phyloP scores from a whole-genome alignment of 495 filamentous ascomycete genomes.

The Aspergillus wentii region DNA sequence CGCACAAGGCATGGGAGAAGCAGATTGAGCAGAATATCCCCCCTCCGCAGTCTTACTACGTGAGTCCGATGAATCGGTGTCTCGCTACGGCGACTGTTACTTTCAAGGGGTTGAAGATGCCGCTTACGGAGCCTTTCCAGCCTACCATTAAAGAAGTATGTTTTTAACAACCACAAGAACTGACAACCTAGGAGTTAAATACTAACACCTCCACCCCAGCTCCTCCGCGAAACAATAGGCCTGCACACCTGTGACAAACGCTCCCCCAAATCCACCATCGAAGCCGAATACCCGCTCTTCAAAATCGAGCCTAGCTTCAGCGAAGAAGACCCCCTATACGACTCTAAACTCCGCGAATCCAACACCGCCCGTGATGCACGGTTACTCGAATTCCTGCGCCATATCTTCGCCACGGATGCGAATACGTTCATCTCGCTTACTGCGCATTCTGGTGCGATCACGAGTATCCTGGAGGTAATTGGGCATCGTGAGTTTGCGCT shows the following conservation, averaged over 20 bases:
- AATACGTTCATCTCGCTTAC: constrained; percentile 63
- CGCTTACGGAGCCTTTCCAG: constrained; percentile 46
- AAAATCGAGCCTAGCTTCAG: constrained; percentile 59
- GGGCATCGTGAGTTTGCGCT: constrained; percentile 63
- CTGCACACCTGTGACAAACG: constrained; percentile 80
- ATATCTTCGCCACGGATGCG: constrained; percentile 58
- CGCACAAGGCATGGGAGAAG: constrained; percentile 59
- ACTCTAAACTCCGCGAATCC: constrained; percentile 48
- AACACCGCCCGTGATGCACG: constrained; percentile 51
- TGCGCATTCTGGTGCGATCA: constrained; percentile 69
- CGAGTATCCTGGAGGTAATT: constrained; percentile 51
- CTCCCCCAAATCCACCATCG: constrained; percentile 53
- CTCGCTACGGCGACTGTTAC: constrained; percentile 60
- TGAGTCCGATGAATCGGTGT: constrained; percentile 69
- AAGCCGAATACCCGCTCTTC: constrained; percentile 52
- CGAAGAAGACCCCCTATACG: constrained; percentile 58
- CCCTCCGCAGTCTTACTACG: constrained; percentile 63
- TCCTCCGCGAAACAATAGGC: constrained; percentile 68
- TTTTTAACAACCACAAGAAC: neutral
- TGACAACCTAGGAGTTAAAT: too few species aligned
- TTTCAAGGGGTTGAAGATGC: constrained; percentile 52
- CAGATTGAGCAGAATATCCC: constrained; percentile 55
- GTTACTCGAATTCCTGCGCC: constrained; percentile 50
- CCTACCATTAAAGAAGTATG: constrained; percentile 64
- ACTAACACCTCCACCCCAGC: too few species aligned